Percentiles rank a stretch among this genome's conserved stretches.
Evolutionary conservation across 352 stramenopile species (phyloP).

Genomic region (Pseudoperonospora humuli): DNA sequence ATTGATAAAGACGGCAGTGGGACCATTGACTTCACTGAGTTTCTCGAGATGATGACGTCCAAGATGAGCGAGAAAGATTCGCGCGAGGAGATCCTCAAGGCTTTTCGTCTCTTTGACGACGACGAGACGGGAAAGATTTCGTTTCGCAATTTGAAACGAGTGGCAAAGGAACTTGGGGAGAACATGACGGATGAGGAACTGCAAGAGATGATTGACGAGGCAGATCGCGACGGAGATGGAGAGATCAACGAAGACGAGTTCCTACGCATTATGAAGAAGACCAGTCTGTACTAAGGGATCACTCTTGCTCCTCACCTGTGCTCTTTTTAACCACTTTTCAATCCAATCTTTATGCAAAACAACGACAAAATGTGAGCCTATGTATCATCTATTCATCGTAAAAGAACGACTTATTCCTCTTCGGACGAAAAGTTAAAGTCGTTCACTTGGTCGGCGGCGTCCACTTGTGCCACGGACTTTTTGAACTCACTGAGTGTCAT

Average conservation of each 20-base stretch:
- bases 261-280: conserved; percentile 96
- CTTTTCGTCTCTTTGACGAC: conserved; percentile 97
- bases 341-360: conserved; percentile 13
- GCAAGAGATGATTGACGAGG: conserved; percentile 97
- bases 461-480: conserved; percentile 60
- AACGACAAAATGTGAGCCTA: conserved; percentile 1
- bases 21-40: conserved; percentile 96
- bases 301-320: not conserved
- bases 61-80: conserved; percentile 97
- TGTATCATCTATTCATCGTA: not conserved
- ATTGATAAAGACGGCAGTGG: conserved; percentile 93
- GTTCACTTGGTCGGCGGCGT: conserved; percentile 64
- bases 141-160: conserved; percentile 94
- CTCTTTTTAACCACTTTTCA: not conserved
- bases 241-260: conserved; percentile 97
- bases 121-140: conserved; percentile 96
- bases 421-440: conserved; percentile 76
- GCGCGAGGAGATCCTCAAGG: conserved; percentile 95
- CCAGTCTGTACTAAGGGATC: conserved; percentile 66
- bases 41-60: conserved; percentile 96
- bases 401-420: conserved; percentile 42
- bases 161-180: conserved; percentile 95
- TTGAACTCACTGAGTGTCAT: conserved; percentile 83
- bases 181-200: conserved; percentile 97
- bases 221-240: conserved; percentile 92